Evolutionary conservation across 2,329 filamentous ascomycete species (phyloP).

Genomic region (Fusarium sp.): DNA sequence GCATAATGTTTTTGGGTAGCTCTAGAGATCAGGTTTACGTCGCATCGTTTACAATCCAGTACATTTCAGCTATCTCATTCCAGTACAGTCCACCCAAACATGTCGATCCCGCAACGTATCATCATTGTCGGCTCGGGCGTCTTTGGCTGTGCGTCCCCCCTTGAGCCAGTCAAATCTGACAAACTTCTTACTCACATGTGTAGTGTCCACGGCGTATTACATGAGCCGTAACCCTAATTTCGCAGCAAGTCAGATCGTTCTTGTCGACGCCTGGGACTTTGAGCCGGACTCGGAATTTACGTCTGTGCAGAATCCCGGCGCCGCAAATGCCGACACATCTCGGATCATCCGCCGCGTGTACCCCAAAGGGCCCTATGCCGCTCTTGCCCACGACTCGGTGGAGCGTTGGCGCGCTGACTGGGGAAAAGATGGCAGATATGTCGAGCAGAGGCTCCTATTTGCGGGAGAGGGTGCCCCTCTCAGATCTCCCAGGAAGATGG

Average conservation of each 20-base stretch:
- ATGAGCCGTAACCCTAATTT: conserved; percentile 1
- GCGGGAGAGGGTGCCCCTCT: background rate
- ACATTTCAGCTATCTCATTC: too few relatives aligned
- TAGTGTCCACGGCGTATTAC: conserved; percentile 1
- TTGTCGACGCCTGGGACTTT: conserved; percentile 4
- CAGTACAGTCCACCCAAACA: too few relatives aligned
- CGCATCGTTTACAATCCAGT: too few relatives aligned
- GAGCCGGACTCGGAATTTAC: background rate
- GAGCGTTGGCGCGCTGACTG: conserved; percentile 6
- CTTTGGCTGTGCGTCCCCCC: too few relatives aligned
- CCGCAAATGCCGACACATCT: conserved; percentile 4
- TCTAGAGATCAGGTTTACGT: too few relatives aligned
- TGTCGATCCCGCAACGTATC: too few relatives aligned
- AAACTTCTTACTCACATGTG: background rate
- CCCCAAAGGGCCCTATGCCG: conserved; percentile 4
- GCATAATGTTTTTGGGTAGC: too few relatives aligned
- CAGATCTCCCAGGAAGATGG: background rate
- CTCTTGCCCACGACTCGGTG: conserved; percentile 4
- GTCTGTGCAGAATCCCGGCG: background rate
- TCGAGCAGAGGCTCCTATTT: background rate
- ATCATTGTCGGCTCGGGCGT: too few relatives aligned
- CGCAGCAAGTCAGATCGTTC: conserved; percentile 1
- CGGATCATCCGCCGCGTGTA: conserved; percentile 1
- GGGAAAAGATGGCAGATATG: conserved; percentile 1
- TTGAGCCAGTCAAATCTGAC: too few relatives aligned